Evolutionary conservation across 2,329 filamentous ascomycete genomes (phyloP).

Genomic region (Aureobasidium pullulans): DNA sequence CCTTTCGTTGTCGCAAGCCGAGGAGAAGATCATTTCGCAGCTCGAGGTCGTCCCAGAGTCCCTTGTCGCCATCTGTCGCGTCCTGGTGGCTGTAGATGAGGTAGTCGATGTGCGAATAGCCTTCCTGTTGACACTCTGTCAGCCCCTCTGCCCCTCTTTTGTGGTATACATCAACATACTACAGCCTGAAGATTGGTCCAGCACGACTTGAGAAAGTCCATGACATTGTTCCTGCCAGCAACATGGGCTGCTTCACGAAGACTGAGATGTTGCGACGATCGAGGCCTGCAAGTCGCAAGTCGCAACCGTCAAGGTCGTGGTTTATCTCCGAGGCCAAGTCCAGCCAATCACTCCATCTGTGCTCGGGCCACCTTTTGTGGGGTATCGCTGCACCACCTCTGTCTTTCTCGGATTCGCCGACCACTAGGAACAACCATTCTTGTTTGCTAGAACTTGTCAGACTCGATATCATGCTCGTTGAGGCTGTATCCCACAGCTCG

Average conservation of each 20-base stretch:
- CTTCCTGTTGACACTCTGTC: not conserved
- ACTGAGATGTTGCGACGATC: not conserved
- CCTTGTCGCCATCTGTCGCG: not conserved
- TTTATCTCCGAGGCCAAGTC: slow-evolving; percentile 1
- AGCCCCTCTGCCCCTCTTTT: not conserved
- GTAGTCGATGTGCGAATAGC: slow-evolving; percentile 14
- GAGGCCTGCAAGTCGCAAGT: too few species aligned
- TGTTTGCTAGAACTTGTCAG: not conserved
- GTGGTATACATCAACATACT: not conserved
- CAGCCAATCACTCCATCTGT: not conserved
- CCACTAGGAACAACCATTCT: not conserved
- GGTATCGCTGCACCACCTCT: too few species aligned
- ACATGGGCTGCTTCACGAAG: not conserved
- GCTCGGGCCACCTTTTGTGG: not conserved
- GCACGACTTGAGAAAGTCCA: slow-evolving; percentile 30
- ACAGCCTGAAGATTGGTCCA: slow-evolving; percentile 27
- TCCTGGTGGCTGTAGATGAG: slow-evolving; percentile 10
- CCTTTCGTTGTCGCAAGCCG: not conserved
- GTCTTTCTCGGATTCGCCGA: not conserved
- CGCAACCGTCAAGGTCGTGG: not conserved
- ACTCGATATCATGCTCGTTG: too few species aligned
- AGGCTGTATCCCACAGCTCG: too few species aligned
- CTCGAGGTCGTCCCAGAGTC: not conserved
- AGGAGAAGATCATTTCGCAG: not conserved
- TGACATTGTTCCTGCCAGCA: slow-evolving; percentile 15